phyloP scores from a whole-genome alignment of 148 eudicot species.

The Limonium bicolor region DNA sequence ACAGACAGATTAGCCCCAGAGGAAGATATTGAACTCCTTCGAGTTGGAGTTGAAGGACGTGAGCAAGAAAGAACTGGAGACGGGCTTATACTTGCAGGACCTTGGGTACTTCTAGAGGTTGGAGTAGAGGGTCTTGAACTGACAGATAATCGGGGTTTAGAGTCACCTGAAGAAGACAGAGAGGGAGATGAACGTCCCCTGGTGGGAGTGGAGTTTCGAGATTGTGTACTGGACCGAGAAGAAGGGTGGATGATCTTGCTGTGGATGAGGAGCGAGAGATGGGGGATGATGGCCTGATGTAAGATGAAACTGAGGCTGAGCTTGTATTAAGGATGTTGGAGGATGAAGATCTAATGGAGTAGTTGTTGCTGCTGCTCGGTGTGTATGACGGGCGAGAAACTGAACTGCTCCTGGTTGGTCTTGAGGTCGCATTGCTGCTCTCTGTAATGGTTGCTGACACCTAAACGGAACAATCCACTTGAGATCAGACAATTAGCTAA shows the following conservation, averaged over 20 bases:
- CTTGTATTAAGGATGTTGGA: slow-evolving; percentile 71
- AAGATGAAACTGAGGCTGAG: slow-evolving; percentile 90
- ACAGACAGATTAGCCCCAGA: slow-evolving; percentile 28
- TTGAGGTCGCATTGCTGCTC: slow-evolving; percentile 37
- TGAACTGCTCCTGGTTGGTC: slow-evolving; percentile 82
- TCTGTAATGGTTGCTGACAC: slow-evolving; percentile 62
- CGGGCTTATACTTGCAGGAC: slow-evolving; percentile 34
- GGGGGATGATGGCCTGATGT: slow-evolving; percentile 84
- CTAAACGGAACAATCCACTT: slow-evolving; percentile 36
- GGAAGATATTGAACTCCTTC: slow-evolving; percentile 42
- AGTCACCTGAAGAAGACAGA: slow-evolving; percentile 43
- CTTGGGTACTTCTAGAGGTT: slow-evolving; percentile 62
- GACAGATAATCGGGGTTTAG: slow-evolving; percentile 38
- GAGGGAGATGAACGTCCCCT: slow-evolving; percentile 39
- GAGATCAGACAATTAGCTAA: too few species aligned
- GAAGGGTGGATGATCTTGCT: slow-evolving; percentile 80
- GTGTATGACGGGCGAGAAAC: slow-evolving; percentile 66
- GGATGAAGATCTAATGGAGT: slow-evolving; percentile 53
- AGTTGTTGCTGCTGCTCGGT: slow-evolving; percentile 35
- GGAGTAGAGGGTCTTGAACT: slow-evolving; percentile 93
- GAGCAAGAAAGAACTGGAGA: slow-evolving; percentile 41
- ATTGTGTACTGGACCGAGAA: slow-evolving; percentile 44
- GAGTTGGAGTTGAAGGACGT: slow-evolving; percentile 90
- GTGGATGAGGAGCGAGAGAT: slow-evolving; percentile 53
- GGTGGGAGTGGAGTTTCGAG: slow-evolving; percentile 55